These are phyloP conservation scores for Ilex aquifolium DNA, from an alignment of 257 asterid species.

Conservation along the genomic window DNA sequence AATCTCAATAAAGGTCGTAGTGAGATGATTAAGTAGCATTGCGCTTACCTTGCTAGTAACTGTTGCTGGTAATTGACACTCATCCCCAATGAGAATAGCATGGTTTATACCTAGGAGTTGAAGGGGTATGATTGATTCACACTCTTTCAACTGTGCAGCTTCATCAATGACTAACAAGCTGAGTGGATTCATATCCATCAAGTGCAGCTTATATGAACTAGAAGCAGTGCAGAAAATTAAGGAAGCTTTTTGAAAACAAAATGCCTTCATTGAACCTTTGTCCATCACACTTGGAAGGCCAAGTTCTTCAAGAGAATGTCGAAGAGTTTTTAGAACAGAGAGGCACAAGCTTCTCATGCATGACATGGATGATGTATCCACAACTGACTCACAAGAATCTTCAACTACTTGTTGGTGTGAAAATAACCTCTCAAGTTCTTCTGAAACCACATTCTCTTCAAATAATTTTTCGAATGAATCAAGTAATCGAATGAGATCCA, in stretches of 20 bases:
- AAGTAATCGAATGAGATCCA: background rate
- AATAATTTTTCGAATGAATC: conserved; percentile 2
- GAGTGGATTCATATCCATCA: conserved; percentile 5
- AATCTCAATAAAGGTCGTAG: background rate
- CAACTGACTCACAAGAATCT: background rate
- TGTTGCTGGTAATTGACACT: conserved; percentile 16
- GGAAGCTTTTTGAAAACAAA: conserved; percentile 5
- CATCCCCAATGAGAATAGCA: conserved; percentile 17
- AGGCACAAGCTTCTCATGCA: background rate
- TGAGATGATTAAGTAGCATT: background rate
- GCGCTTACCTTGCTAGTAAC: conserved; percentile 10
- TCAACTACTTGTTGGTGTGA: background rate
- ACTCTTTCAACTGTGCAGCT: conserved; percentile 14
- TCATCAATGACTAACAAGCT: conserved; percentile 12
- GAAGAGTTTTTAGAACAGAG: background rate
- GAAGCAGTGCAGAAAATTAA: conserved; percentile 14
- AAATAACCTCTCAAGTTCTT: background rate
- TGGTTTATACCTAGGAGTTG: conserved; percentile 8
- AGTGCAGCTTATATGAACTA: conserved; percentile 14
- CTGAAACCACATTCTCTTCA: background rate
- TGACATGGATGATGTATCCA: background rate
- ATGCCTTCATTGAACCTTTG: background rate
- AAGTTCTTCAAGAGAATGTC: background rate
- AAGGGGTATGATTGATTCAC: conserved; percentile 15
- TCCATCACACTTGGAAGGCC: background rate